phyloP scores from a whole-genome alignment of 2,329 filamentous ascomycete genomes.

The Pyrenophora graminea region DNA sequence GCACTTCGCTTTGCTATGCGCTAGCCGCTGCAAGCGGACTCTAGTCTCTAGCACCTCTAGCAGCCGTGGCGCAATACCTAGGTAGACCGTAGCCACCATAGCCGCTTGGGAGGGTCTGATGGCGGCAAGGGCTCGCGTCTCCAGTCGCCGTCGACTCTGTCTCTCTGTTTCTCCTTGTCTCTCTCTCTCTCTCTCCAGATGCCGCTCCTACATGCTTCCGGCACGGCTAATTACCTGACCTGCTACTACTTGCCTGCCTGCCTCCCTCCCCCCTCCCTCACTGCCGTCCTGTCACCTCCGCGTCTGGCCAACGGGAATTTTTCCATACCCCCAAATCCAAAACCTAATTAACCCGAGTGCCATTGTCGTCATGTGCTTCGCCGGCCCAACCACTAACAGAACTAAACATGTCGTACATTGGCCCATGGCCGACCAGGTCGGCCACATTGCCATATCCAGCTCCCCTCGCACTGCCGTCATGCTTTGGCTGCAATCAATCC shows the following conservation, averaged over 20 bases:
- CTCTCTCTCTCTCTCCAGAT: constrained; percentile 12
- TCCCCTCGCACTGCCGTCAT: constrained; percentile 19
- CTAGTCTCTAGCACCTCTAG: constrained; percentile 9
- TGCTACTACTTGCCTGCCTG: no score
- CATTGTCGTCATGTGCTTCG: constrained; percentile 22
- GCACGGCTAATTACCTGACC: constrained; percentile 44
- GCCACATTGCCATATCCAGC: constrained; percentile 35
- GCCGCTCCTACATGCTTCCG: constrained; percentile 25
- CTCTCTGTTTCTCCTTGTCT: no score
- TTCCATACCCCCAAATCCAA: neutral
- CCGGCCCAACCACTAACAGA: constrained; percentile 20
- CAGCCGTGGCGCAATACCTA: constrained; percentile 35
- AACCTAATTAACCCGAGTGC: neutral
- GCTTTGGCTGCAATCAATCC: constrained; percentile 38
- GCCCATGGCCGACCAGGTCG: constrained; percentile 22
- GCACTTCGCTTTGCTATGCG: constrained; percentile 36
- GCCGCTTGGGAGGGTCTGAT: constrained; percentile 25
- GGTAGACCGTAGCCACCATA: constrained; percentile 27
- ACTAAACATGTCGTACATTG: constrained; percentile 21
- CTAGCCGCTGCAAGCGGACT: constrained; percentile 47
- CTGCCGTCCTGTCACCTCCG: neutral
- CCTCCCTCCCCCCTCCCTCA: neutral
- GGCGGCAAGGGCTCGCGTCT: constrained; percentile 19
- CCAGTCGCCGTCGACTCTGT: no score
- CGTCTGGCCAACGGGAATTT: neutral